phyloP scores from a whole-genome alignment of 2,329 filamentous ascomycete genomes.

The Nemania serpens region DNA sequence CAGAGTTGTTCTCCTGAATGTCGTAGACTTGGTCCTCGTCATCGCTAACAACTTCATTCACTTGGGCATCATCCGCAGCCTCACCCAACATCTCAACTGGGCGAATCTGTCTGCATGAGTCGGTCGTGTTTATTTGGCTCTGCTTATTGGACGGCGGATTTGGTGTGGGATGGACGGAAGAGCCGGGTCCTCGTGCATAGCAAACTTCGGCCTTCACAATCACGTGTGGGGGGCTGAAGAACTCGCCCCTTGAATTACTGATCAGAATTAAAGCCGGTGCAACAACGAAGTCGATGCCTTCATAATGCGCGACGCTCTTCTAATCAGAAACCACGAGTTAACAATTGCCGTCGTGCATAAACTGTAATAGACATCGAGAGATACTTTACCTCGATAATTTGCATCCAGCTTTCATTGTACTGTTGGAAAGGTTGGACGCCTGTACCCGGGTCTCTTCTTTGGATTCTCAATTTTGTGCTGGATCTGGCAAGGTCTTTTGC shows the following conservation, averaged over 20 bases:
- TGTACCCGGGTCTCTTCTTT: neutral
- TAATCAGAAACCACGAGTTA: neutral
- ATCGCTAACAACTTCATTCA: neutral
- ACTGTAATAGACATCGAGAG: neutral
- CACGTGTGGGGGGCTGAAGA: neutral
- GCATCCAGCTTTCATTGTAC: conserved; percentile 12
- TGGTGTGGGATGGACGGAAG: too few relatives aligned
- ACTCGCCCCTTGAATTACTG: conserved; percentile 5
- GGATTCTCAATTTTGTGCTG: neutral
- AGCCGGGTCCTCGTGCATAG: neutral
- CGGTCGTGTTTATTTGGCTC: neutral
- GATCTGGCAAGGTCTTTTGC: conserved; percentile 6
- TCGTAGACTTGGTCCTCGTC: neutral
- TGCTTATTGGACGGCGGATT: neutral
- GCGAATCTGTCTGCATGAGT: neutral
- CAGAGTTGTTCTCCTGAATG: neutral
- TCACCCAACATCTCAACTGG: neutral
- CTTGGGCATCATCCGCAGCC: neutral
- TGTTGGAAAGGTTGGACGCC: neutral
- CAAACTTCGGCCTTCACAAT: conserved; percentile 18
- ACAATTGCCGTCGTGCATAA: neutral
- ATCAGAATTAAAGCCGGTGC: conserved; percentile 11
- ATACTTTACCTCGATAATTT: conserved; percentile 15
- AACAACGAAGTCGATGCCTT: conserved; percentile 14
- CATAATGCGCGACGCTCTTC: neutral